A percentile compares a stretch with the other conserved stretches of the same genome.
Evolutionary conservation across 805 yeast genomes (phyloP).

Genomic region (Ogataea chonburiensis): DNA sequence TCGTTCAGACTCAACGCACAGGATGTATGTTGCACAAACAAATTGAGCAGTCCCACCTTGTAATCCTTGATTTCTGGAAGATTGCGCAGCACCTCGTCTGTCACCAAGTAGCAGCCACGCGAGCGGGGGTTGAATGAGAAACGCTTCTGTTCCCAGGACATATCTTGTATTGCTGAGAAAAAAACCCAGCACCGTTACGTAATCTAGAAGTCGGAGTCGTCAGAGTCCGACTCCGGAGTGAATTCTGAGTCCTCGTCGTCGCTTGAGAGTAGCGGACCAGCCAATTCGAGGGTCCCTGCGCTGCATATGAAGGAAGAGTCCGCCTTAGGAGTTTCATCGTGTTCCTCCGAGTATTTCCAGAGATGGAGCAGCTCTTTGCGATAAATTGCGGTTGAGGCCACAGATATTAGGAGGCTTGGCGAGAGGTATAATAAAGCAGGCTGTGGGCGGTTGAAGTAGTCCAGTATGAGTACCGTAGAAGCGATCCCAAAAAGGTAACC

Average conservation of each 20-base stretch:
- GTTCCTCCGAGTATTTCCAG: constrained; percentile 40
- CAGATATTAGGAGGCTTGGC: constrained; percentile 43
- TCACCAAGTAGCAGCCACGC: constrained; percentile 69
- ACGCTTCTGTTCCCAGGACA: constrained; percentile 57
- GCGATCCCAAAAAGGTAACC: constrained; percentile 50
- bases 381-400: constrained; percentile 34
- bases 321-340: constrained; percentile 14
- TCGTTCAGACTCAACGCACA: constrained; percentile 77
- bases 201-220: constrained; percentile 9
- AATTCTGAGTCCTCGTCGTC: constrained; percentile 28
- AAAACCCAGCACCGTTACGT: constrained; percentile 1
- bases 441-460: constrained; percentile 47
- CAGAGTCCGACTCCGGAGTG: constrained; percentile 9
- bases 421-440: constrained; percentile 68
- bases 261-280: constrained; percentile 23
- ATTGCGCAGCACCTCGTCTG: constrained; percentile 56
- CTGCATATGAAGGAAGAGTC: constrained; percentile 20
- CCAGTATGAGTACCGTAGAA: constrained; percentile 41
- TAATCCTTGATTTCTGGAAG: constrained; percentile 60
- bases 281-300: constrained; percentile 25
- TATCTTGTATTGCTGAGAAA: constrained; percentile 7
- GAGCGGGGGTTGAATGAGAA: constrained; percentile 55
- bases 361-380: constrained; percentile 42
- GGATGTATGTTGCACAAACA: constrained; percentile 77
- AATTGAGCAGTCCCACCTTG: constrained; percentile 60